Conservation (phyloP, 225 moss, liverwort and hornwort genomes). For the Polytrichum commune region DNA sequence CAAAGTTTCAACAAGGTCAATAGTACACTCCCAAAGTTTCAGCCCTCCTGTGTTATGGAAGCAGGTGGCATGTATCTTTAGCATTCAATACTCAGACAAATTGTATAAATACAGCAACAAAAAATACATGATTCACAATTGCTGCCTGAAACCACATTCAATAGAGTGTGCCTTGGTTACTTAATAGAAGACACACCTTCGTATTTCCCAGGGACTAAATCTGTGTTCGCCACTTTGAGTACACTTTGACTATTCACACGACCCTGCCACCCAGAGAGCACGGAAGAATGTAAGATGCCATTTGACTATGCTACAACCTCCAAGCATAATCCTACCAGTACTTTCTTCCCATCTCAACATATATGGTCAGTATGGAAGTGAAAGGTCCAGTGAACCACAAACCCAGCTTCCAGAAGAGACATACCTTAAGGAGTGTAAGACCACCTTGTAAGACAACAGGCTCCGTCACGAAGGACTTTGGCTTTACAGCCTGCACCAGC, state of each 20-base stretch:
- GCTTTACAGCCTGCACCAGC: slow-evolving; percentile 43
- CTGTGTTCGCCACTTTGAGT: slow-evolving; percentile 65
- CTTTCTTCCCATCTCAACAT: too few species aligned
- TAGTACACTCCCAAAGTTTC: slow-evolving; percentile 95
- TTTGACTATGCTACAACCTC: too few species aligned
- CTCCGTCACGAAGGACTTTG: slow-evolving; percentile 63
- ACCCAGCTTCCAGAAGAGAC: not conserved
- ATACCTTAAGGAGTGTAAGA: slow-evolving; percentile 80
- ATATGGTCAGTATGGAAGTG: too few species aligned
- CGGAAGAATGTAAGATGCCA: slow-evolving; percentile 1
- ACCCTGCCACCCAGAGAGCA: slow-evolving; percentile 49
- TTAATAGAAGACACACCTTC: slow-evolving; percentile 53
- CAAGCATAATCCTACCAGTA: too few species aligned
- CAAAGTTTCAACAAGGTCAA: slow-evolving; percentile 78
- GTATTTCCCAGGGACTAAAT: slow-evolving; percentile 84
- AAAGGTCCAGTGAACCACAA: too few species aligned
- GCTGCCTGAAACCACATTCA: too few species aligned
- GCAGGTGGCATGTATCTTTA: not conserved
- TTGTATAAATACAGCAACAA: too few species aligned
- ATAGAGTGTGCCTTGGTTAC: too few species aligned
- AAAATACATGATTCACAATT: too few species aligned
- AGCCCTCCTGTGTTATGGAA: slow-evolving; percentile 60
- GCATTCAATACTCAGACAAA: too few species aligned
- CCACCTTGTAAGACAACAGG: slow-evolving; percentile 71
- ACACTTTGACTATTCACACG: slow-evolving; percentile 66